Base-by-base conservation (phyloP, 2,329 filamentous ascomycete genomes). In the Chrysosporium keratinophilum region DNA sequence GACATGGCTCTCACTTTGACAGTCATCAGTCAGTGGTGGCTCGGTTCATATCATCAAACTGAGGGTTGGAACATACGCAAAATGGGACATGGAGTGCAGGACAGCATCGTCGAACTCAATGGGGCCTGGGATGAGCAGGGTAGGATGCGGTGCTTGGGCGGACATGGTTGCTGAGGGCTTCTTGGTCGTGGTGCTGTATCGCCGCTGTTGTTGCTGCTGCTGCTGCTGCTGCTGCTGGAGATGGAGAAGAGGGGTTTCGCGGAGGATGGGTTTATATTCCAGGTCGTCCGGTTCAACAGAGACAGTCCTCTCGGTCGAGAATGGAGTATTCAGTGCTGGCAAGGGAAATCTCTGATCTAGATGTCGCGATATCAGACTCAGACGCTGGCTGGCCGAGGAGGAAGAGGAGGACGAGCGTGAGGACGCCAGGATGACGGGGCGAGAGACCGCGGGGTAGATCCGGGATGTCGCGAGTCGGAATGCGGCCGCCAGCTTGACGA, bases 21-120 rank as follows among this genome's bases (percentile, higher is more conserved):
- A 34, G 19, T 15, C 14, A 17, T 48, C 20, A 19, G 37, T 40
- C n/a, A 44, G 33, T 41, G n/a, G 39, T 39, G 33, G 17, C 31
- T 23, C 28, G 45, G 28, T 45, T 11, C 17, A 10, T 14, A 28
- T 10, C 11, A 4, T n/a, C 9, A 37, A n/a, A 28, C 10, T 20
- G 28, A 23, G 20, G 31, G 14, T 40, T 34, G 41, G 28, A 23
- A 63, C 61, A 61, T 56, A 68, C 73, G 65, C 75, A 88, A 85
- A 95, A 74, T 95, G 89, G 76, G 86, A 85, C 91, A 96, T 96
- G 57, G 89, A 88, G 71, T 90, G 81, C 50, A 96, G 82, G 57
- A 97, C 91, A 46, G 84, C 89, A 91, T 97, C 91, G 70, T 96
- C 91, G 68, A 96, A 96, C 76, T 97, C 91, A 71, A 97, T 95